Base-by-base conservation (phyloP, 441 rosid species). In the Lepidium campestre region DNA sequence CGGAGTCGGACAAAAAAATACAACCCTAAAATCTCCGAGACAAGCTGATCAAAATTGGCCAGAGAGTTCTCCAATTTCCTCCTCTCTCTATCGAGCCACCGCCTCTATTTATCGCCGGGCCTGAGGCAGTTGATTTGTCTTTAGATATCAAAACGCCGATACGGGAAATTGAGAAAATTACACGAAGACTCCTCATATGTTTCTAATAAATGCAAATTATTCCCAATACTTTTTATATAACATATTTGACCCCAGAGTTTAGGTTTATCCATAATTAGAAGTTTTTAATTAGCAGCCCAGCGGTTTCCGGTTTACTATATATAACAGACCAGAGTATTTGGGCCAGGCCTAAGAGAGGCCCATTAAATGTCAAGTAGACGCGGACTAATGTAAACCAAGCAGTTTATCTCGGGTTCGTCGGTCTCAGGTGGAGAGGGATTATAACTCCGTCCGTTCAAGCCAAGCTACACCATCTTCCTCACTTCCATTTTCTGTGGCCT, bases 71-170 rank as follows among this genome's bases (percentile, higher is more conserved):
- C 29, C 56, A 31, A 14, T 40, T 29, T 42, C 22, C 47, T 42
- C 47, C 46, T 55, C 8, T 15, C 42, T 7, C 32, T 5, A 0
- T 40, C 22, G 53, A 56, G 15, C 52, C 70, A 47, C 65, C 70
- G 70, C 17, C 53, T 47, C 75, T 63, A 36, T 6, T 62, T 27
- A 6, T 63, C 65, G 65, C 70, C 65, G 70, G 70, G 65, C 57
- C 15, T 17, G 25, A 45, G 36, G 42, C 52, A 34, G 35, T 63
- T 71, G 18, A 32, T 8, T 29, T 36, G 37, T 19, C 37, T 58
- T 15, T 5, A 3, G 6, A 13, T 7, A 6, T 34, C 7, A 32
- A 6, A 35, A 22, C 48, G 57, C 54, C 48, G 47, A 45, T 54
- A 13, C n/a, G 52, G 23, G 6, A 42, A 27, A 13, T 12, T 15